Conservation (phyloP, 768 basidiomycete genomes). For the Calvatia gigantea region DNA sequence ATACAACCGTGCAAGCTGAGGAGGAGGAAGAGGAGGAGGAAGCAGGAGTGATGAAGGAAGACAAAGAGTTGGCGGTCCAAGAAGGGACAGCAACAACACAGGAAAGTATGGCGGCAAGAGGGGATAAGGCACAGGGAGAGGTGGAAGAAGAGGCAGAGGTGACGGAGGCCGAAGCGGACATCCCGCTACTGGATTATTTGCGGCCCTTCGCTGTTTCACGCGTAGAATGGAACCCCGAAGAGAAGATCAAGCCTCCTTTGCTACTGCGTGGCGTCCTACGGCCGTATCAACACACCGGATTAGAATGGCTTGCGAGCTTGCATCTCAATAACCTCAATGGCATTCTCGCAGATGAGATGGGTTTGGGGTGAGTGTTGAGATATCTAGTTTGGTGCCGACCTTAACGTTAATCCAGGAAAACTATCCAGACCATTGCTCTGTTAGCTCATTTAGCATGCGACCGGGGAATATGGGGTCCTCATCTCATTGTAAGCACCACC, state of each 20-base stretch:
- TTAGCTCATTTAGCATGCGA: slow-evolving; percentile 91
- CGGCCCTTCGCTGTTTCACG: slow-evolving; percentile 69
- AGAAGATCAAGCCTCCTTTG: slow-evolving; percentile 59
- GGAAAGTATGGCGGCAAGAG: slow-evolving; percentile 10
- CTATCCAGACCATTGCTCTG: slow-evolving; percentile 93
- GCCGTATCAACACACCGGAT: slow-evolving; percentile 89
- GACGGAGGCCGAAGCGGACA: slow-evolving; percentile 14
- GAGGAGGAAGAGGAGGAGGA: slow-evolving; percentile 26
- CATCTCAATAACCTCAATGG: slow-evolving; percentile 80
- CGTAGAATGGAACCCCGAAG: slow-evolving; percentile 60
- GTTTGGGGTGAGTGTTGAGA: slow-evolving; percentile 65
- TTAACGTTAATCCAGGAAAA: slow-evolving; percentile 55
- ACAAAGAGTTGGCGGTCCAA: slow-evolving; percentile 25
- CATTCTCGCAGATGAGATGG: slow-evolving; percentile 93
- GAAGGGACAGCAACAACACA: slow-evolving; percentile 26
- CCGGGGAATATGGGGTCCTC: slow-evolving; percentile 88
- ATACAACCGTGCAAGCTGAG: background rate
- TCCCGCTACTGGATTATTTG: slow-evolving; percentile 50
- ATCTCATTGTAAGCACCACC: slow-evolving; percentile 62
- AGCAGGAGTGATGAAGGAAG: slow-evolving; percentile 30
- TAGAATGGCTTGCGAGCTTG: slow-evolving; percentile 92
- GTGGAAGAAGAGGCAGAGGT: slow-evolving; percentile 2
- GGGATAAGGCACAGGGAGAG: slow-evolving; percentile 11
- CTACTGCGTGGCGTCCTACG: slow-evolving; percentile 85
- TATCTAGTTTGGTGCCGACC: background rate